Evolutionary conservation across 2,329 filamentous ascomycete species (phyloP).

Genomic region (Simplicillium sp.): DNA sequence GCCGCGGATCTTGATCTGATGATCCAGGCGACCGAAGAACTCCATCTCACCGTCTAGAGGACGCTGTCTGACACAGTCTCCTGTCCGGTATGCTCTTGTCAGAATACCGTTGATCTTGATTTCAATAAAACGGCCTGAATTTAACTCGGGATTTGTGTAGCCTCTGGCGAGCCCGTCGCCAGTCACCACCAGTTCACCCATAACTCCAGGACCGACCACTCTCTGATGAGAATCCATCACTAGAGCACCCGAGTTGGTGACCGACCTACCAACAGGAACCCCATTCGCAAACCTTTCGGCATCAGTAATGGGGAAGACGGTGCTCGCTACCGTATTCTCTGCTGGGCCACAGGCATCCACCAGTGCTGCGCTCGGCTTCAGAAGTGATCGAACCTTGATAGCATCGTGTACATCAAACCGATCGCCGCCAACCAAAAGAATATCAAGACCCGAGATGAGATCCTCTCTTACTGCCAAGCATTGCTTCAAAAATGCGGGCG

Average conservation of each 20-base stretch:
- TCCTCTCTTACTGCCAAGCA: no score
- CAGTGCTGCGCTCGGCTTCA: neutral
- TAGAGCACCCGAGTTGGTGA: neutral
- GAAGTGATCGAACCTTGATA: neutral
- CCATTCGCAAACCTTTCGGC: neutral
- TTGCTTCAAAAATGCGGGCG: no score
- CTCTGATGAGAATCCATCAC: neutral
- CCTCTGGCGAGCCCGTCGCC: neutral
- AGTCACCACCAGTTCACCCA: neutral
- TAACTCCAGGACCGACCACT: neutral
- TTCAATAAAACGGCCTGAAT: no score
- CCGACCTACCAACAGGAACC: neutral
- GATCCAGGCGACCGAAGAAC: constrained; percentile 17
- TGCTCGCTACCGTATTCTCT: neutral
- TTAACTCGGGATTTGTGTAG: neutral
- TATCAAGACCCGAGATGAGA: neutral
- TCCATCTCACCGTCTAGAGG: constrained; percentile 13
- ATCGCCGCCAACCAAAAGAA: neutral
- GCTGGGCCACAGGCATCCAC: neutral
- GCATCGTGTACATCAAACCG: neutral
- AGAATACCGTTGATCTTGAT: neutral
- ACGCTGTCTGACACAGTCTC: constrained; percentile 8
- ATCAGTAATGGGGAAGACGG: neutral
- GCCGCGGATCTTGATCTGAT: constrained; percentile 19
- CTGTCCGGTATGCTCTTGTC: neutral